Conservation (phyloP, 352 stramenopile genomes). For the Phytophthora europaea region DNA sequence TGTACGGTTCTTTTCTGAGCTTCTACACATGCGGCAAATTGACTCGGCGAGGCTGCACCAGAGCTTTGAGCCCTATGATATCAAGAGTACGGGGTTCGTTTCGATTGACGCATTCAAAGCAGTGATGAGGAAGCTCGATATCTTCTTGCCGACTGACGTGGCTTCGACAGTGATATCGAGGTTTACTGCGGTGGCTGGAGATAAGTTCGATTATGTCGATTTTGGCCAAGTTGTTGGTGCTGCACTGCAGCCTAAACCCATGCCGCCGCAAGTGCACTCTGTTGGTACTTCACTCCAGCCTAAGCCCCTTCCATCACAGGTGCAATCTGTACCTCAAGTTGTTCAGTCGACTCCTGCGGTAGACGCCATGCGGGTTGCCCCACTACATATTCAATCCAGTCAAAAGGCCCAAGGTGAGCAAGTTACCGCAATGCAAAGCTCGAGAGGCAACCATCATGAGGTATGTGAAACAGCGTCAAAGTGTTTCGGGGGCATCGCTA, state of each 20-base stretch:
- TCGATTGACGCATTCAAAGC: conserved; percentile 68
- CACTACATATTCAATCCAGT: background rate
- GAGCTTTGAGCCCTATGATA: conserved; percentile 71
- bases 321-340: conserved; percentile 23
- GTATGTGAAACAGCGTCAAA: conserved; percentile 12
- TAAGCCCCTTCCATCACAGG: conserved; percentile 13
- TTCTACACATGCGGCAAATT: conserved; percentile 55
- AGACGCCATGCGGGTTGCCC: background rate
- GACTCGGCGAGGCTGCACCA: conserved; percentile 38
- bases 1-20: conserved; percentile 57
- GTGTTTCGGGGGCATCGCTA: background rate
- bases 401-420: conserved; percentile 13
- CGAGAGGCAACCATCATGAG: conserved; percentile 21
- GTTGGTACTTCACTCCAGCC: conserved; percentile 20
- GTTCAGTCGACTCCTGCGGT: background rate
- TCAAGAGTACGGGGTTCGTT: conserved; percentile 67
- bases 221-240: conserved; percentile 56
- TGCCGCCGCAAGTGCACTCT: conserved; percentile 19
- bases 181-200: conserved; percentile 53
- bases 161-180: conserved; percentile 52
- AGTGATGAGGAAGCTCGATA: conserved; percentile 73
- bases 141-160: conserved; percentile 58
- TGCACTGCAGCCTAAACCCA: conserved; percentile 18
- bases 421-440: conserved; percentile 12
- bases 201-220: conserved; percentile 82